phyloP scores from a whole-genome alignment of 257 asterid species.

The Plantago elongata region DNA sequence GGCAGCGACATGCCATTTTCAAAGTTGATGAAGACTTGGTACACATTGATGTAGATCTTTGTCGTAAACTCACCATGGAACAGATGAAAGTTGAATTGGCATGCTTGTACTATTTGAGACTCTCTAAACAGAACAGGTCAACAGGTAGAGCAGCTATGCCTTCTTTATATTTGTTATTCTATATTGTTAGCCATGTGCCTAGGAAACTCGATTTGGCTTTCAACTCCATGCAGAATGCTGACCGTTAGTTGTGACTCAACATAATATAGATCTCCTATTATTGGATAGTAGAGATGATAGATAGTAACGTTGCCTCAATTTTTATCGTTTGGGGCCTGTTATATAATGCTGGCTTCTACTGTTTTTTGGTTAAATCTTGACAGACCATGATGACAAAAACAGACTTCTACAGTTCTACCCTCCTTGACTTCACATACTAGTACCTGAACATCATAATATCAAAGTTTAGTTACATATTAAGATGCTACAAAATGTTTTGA shows the following conservation, averaged over 20 bases:
- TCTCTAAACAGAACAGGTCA: slow-evolving; percentile 60
- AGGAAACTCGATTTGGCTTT: background rate
- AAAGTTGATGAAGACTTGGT: slow-evolving; percentile 54
- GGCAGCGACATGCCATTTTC: slow-evolving; percentile 54
- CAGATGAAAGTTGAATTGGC: slow-evolving; percentile 75
- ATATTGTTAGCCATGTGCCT: slow-evolving; percentile 10
- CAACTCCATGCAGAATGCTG: slow-evolving; percentile 4
- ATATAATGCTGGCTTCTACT: no score
- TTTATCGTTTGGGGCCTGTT: no score
- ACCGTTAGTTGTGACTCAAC: background rate
- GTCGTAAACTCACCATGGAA: slow-evolving; percentile 25
- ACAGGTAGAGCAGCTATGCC: slow-evolving; percentile 40
- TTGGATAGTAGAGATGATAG: background rate
- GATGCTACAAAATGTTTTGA: no score
- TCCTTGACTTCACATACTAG: no score
- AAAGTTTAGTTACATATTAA: no score
- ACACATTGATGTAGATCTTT: slow-evolving; percentile 27
- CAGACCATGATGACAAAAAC: no score
- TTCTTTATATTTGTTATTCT: slow-evolving; percentile 20
- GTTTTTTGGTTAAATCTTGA: no score
- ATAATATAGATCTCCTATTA: background rate
- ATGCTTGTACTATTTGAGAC: slow-evolving; percentile 71
- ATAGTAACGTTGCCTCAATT: background rate
- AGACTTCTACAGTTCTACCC: no score
- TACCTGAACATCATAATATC: no score